A percentile compares a stretch with the other conserved stretches of the same genome.
phyloP scores from a whole-genome alignment of 495 filamentous ascomycete genomes.

The Lepraria neglecta region DNA sequence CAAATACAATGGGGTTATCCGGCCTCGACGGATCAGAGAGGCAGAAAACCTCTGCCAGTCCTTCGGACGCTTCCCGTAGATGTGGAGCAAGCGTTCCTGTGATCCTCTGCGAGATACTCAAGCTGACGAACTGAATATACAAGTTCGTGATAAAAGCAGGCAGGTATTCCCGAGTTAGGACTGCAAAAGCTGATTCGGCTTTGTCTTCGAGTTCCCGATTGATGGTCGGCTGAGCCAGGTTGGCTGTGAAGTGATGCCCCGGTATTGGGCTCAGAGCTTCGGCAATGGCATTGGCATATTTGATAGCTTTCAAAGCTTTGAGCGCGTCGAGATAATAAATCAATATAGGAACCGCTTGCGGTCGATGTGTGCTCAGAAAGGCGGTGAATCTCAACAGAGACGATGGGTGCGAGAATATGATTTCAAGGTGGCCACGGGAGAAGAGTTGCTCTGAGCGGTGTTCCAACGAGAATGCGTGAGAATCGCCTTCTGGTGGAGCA shows the following conservation, averaged over 20 bases:
- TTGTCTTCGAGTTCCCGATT: conserved; percentile 55
- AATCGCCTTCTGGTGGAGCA: conserved; percentile 25
- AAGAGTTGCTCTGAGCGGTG: conserved; percentile 58
- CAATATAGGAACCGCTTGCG: conserved; percentile 63
- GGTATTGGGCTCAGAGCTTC: conserved; percentile 47
- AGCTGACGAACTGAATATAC: conserved; percentile 52
- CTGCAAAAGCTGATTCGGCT: conserved; percentile 51
- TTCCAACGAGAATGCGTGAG: conserved; percentile 44
- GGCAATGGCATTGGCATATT: conserved; percentile 60
- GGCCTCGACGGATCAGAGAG: conserved; percentile 66
- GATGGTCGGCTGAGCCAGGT: conserved; percentile 38
- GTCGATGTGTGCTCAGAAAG: conserved; percentile 65
- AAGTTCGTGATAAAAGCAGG: conserved; percentile 64
- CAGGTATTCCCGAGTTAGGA: conserved; percentile 60
- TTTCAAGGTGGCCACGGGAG: conserved; percentile 54
- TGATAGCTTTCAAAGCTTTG: conserved; percentile 64
- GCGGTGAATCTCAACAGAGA: conserved; percentile 59
- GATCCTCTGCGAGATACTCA: conserved; percentile 53
- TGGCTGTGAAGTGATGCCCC: conserved; percentile 40
- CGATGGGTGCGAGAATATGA: conserved; percentile 56
- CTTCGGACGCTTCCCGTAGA: conserved; percentile 59
- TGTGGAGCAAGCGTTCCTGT: conserved; percentile 50
- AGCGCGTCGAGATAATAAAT: conserved; percentile 61
- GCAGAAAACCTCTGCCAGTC: conserved; percentile 70
- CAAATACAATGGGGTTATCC: conserved; percentile 75